These are phyloP conservation scores for Auxenochlorella pyrenoidosa DNA, from an alignment of 139 green algal genomes.

Conservation along the genomic window DNA sequence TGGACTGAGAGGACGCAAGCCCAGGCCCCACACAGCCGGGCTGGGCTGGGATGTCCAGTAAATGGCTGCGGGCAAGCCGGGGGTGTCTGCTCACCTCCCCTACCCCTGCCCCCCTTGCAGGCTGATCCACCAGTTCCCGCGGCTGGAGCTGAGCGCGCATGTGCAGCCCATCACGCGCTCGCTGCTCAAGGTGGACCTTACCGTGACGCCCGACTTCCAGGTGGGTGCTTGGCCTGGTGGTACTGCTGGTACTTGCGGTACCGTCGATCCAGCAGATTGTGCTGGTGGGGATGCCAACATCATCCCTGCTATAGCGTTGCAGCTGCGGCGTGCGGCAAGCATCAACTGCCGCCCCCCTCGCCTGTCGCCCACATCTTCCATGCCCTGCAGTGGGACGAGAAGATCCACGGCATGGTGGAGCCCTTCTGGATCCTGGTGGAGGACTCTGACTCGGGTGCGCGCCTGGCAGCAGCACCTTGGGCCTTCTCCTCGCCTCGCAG, in stretches of 20 bases:
- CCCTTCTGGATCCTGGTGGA: constrained; percentile 98
- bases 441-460: constrained; percentile 68
- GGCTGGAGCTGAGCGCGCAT: constrained; percentile 92
- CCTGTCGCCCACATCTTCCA: background rate
- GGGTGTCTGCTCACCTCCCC: too few species aligned
- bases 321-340: background rate
- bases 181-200: constrained; percentile 95
- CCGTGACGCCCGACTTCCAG: constrained; percentile 96
- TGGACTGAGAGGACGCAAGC: too few species aligned
- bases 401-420: constrained; percentile 93
- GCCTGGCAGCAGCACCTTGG: too few species aligned
- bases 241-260: background rate
- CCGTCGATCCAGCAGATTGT: too few species aligned
- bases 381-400: constrained; percentile 82
- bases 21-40: too few species aligned
- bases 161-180: constrained; percentile 97
- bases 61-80: too few species aligned
- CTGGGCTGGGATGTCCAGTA: too few species aligned
- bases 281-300: background rate
- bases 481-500: too few species aligned
- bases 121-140: constrained; percentile 96
- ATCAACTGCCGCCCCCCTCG: too few species aligned
- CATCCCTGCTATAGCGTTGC: too few species aligned
- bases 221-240: background rate
- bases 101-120: background rate